Evolutionary conservation across 495 filamentous ascomycete genomes (phyloP), one percentile per base, ranked within the genome.

Genomic region (Penicillium macrosclerotiorum): DNA sequence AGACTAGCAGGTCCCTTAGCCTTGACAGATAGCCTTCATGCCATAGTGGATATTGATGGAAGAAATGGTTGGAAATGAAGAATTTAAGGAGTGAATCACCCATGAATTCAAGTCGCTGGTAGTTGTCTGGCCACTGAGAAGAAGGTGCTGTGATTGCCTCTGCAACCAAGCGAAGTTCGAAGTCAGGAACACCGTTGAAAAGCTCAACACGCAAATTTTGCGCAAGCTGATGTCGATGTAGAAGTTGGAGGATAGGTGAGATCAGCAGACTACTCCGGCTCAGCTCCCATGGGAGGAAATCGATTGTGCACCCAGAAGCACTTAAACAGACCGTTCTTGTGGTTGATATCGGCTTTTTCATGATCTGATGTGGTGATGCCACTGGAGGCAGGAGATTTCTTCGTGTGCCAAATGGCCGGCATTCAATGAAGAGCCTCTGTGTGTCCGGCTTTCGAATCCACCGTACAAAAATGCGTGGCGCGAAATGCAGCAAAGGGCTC

Each of bases 11-110:
- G 47, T 82, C 80, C 57, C 89, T 90, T 38, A 72, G 67, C 1
- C 61, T 60, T 0, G 84, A 80, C 8, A 94, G 74, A 45, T 78
- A 84, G 4, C 83, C 80, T 65, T 94, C 89, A 20, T 86, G 85
- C 71, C 75, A 89, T 13, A 75, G 60, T 0, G 76, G 77, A 38
- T 85, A 76, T 39, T 79, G 60, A 7, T 79, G 79, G 35, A 80
- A 70, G 7, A 85, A 69, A 19, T 83, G 76, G 11, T 84, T 52
- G 2, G 81, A 81, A 0, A 82, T 74, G 35, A 76, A 75, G 24
- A 80, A 70, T 54, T 93, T 93, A 19, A 94, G 73, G 18, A 90
- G 73, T 5, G 75, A 74, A 52, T 94, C 89, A 2, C 89, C 89
- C 0, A 92, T 62, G 51, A 89, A 90, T 62, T 94, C 89, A 0